Conservation (phyloP, 768 basidiomycete species). For the Suillus lakei region DNA sequence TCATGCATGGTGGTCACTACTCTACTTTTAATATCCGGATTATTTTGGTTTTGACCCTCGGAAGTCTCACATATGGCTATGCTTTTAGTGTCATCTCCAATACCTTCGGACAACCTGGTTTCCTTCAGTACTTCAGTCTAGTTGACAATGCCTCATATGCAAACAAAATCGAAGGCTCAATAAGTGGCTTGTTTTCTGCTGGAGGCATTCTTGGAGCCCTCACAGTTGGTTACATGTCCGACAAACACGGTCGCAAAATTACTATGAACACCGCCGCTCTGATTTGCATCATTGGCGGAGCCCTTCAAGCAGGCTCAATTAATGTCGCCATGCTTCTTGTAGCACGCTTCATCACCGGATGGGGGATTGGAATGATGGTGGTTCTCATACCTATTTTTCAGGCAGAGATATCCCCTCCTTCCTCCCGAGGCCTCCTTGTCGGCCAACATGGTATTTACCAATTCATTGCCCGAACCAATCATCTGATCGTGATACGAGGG, state of each 20-base stretch:
- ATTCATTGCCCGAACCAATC: background rate
- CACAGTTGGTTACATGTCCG: conserved; percentile 8
- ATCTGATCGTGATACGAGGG: background rate
- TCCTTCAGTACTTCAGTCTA: conserved; percentile 2
- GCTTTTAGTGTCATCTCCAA: conserved; percentile 5
- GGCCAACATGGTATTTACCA: background rate
- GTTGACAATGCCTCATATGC: conserved; percentile 1
- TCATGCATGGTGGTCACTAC: conserved; percentile 1
- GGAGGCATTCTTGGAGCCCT: conserved; percentile 8
- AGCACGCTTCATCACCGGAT: conserved; percentile 9
- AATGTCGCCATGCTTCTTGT: conserved; percentile 6
- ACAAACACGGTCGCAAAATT: conserved; percentile 2
- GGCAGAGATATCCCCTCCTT: background rate
- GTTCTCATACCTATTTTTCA: conserved; percentile 9
- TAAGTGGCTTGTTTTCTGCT: conserved; percentile 8
- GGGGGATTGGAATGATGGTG: conserved; percentile 11
- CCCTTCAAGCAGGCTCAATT: conserved; percentile 9
- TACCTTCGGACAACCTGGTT: conserved; percentile 3
- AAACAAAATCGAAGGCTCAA: conserved; percentile 2
- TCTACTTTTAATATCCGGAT: conserved; percentile 7
- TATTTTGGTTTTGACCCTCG: conserved; percentile 1
- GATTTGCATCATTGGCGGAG: conserved; percentile 3
- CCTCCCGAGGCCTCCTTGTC: conserved; percentile 1
- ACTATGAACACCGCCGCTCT: conserved; percentile 10
- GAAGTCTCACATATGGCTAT: conserved; percentile 8